Base-by-base conservation (phyloP, 2,329 filamentous ascomycete genomes). In the Tolypocladium amazonense region DNA sequence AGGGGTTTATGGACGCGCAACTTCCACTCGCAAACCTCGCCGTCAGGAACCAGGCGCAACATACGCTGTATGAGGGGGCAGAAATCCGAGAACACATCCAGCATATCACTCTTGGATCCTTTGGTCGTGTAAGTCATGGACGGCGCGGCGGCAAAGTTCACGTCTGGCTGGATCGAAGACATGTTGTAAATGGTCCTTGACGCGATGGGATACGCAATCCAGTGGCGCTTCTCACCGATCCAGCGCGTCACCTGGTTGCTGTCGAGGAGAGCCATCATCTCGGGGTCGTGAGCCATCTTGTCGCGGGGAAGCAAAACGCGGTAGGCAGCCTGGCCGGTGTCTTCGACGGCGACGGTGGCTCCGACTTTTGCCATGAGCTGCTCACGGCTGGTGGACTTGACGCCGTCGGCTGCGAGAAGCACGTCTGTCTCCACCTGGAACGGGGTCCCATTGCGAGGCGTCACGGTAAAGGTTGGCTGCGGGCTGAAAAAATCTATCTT, bases 291-390 rank as follows among this genome's bases (percentile, higher is more conserved):
- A 60, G 79, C 73, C 83, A 92, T 88, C 64, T 87, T 78, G 37
- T 83, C 79, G 15, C 88, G 83, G 1, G 81, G 82, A 23, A 92
- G 79, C 83, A 92, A 88, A 72, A 92, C 89, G 15, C 89, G 83
- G 75, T 92, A 92, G 3, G 88, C 88, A 0, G 89, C 89, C 73
- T 92, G 87, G 4, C 87, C 84, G 0, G 88, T 90, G 62, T 90
- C 87, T 61, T 84, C 77, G 65, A 87, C 82, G 58, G 83, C 77
- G 27, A 80, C 80, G 3, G 75, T 71, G 62, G 79, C 75, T 53
- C 79, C 77, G 0, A 84, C 72, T 27, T 76, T 72, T 33, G 75
- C 72, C 9, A 89, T 78, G 71, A 90, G 78, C 43, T 79, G 73
- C 9, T 77, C 73, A 38, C 82, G 77, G 25, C 76, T 74, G 11